These are phyloP conservation scores for Rhizopogon rudus DNA, from an alignment of 768 basidiomycete species.

Conservation along the genomic window DNA sequence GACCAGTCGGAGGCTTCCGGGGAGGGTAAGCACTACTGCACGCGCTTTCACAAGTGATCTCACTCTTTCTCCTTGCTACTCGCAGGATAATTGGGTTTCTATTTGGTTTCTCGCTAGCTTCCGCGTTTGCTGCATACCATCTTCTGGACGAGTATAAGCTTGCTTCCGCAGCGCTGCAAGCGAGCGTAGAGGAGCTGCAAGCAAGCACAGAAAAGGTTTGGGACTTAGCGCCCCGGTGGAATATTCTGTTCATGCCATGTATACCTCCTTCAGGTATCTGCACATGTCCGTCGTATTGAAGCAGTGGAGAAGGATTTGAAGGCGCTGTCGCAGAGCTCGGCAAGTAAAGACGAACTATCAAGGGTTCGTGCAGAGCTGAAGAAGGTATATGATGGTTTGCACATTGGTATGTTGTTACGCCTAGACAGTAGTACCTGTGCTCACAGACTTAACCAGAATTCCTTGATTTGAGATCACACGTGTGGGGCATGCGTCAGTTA, in stretches of 20 bases:
- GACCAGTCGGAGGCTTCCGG: conserved; percentile 70
- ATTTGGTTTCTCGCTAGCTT: conserved; percentile 87
- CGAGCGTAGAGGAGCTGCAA: conserved; percentile 84
- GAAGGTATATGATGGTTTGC: conserved; percentile 81
- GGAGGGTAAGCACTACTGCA: conserved; percentile 44
- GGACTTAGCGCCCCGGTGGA: background rate
- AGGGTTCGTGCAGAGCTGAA: conserved; percentile 77
- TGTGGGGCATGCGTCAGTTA: conserved; percentile 83
- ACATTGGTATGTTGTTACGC: conserved; percentile 52
- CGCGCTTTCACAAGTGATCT: background rate
- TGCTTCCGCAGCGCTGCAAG: conserved; percentile 82
- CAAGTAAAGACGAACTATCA: conserved; percentile 77
- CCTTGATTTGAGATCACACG: conserved; percentile 73
- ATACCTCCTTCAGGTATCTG: conserved; percentile 52
- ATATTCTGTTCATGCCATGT: background rate
- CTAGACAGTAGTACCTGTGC: background rate
- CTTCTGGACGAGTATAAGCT: conserved; percentile 87
- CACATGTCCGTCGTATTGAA: conserved; percentile 80
- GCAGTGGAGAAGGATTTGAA: conserved; percentile 88
- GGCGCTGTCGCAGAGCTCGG: conserved; percentile 56
- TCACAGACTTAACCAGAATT: conserved; percentile 47
- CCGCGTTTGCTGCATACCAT: conserved; percentile 81
- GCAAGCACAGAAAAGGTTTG: conserved; percentile 65
- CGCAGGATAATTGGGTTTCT: conserved; percentile 77
- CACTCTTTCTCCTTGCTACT: background rate